Conservation (phyloP, 2,329 filamentous ascomycete genomes). For the Aspergillus thermomutatus region DNA sequence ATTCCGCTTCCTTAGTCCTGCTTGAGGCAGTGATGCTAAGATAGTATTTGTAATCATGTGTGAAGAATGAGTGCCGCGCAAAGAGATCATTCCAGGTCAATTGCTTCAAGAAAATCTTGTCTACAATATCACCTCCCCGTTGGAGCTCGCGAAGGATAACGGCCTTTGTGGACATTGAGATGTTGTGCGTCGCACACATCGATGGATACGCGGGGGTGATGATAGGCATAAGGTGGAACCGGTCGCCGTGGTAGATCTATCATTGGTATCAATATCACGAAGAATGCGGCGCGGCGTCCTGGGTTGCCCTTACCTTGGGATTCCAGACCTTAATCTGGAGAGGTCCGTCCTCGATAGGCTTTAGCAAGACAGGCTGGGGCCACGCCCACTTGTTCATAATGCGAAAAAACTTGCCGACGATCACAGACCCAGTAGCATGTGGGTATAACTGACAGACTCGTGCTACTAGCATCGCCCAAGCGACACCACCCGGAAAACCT, state of each 20-base stretch:
- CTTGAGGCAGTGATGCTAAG: constrained; percentile 82
- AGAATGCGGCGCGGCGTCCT: background rate
- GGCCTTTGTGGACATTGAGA: constrained; percentile 78
- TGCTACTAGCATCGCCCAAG: constrained; percentile 97
- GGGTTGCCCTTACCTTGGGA: constrained; percentile 61
- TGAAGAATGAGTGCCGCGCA: constrained; percentile 88
- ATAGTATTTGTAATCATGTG: constrained; percentile 90
- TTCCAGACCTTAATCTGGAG: constrained; percentile 91
- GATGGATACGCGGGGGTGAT: constrained; percentile 97
- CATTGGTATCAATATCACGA: background rate
- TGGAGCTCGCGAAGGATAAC: constrained; percentile 81
- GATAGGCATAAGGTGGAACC: constrained; percentile 91
- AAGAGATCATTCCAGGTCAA: constrained; percentile 85
- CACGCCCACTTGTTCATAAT: constrained; percentile 90
- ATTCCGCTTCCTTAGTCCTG: constrained; percentile 77
- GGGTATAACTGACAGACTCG: constrained; percentile 95
- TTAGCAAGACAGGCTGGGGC: constrained; percentile 89
- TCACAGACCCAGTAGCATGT: constrained; percentile 80
- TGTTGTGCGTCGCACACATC: constrained; percentile 96
- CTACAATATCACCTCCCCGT: constrained; percentile 71
- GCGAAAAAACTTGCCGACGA: constrained; percentile 91
- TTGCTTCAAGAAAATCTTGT: constrained; percentile 74
- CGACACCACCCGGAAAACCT: constrained; percentile 93
- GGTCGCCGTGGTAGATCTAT: constrained; percentile 74
- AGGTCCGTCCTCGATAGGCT: constrained; percentile 77